Evolutionary conservation across 192 early-diverging fungal genomes (phyloP).

Genomic region (Ramicandelaber brevisporus): DNA sequence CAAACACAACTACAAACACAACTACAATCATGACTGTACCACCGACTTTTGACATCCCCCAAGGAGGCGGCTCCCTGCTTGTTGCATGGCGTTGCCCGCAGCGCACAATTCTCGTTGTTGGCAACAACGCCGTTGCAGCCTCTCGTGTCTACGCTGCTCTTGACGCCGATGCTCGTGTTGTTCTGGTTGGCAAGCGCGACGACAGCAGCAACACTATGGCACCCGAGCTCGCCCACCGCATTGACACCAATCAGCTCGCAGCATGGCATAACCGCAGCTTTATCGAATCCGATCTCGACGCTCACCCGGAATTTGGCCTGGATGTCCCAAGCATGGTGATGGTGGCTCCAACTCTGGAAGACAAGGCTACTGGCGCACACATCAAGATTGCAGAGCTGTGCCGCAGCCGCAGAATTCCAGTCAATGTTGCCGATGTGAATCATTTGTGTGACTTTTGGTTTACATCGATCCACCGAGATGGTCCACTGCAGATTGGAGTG

Average conservation of each 20-base stretch:
- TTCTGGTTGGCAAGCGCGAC: conserved; percentile 37
- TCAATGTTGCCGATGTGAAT: conserved; percentile 82
- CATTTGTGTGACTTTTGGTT: conserved; percentile 84
- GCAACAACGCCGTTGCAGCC: conserved; percentile 63
- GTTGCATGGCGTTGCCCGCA: conserved; percentile 52
- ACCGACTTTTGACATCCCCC: conserved; percentile 8
- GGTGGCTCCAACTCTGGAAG: conserved; percentile 50
- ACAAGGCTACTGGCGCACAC: conserved; percentile 35
- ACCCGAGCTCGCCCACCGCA: conserved; percentile 34
- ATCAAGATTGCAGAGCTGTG: conserved; percentile 35
- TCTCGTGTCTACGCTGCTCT: conserved; percentile 56
- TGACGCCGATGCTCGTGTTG: conserved; percentile 54
- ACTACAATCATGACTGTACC: no score
- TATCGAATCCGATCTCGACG: conserved; percentile 15
- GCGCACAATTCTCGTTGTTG: conserved; percentile 68
- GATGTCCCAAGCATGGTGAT: conserved; percentile 19
- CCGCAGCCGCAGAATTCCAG: conserved; percentile 42
- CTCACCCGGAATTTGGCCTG: conserved; percentile 17
- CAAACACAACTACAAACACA: no score
- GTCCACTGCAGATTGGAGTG: conserved; percentile 71
- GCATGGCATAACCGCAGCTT: conserved; percentile 16
- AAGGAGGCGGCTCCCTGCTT: conserved; percentile 50
- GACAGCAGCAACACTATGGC: conserved; percentile 29
- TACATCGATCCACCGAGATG: conserved; percentile 58
- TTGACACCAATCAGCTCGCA: conserved; percentile 22